Evolutionary conservation across 805 yeast species (phyloP), one percentile per base, ranked within the genome.

Genomic region (Millerozyma acaciae): DNA sequence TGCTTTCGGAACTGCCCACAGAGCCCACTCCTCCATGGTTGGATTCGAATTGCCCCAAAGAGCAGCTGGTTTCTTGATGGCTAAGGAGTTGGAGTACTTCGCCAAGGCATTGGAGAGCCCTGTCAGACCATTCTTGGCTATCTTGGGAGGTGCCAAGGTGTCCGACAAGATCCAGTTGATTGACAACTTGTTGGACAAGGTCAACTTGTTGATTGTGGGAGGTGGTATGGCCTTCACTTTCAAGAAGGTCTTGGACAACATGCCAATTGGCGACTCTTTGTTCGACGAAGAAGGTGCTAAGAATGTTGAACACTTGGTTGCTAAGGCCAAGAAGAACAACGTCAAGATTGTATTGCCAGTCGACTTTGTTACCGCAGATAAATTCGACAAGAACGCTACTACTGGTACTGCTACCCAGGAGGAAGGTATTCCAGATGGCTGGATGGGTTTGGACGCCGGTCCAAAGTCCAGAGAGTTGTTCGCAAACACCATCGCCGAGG

Each of bases 161-260:
- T 84, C 95, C 48, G 98, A 93, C 73, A 93, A 93, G 83, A 93
- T 93, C 61, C 97, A 87, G 75, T 80, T 93, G 70, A 93, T 93
- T 59, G 97, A 93, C 75, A 93, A 89, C 80, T 75, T 80, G 68
- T 78, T 90, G 58, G 93, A 90, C 76, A 93, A 93, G 80, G 97
- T 93, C 57, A 84, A 93, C 70, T 69, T 81, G 45, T 76, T 93
- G 64, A 87, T 93, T 70, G 80, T 93, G 57, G 97, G 98, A 65
- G 98, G 98, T 74, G 98, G 98, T 73, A 93, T 93, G 98, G 93
- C 98, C 43, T 93, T 90, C 84, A 93, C 98, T 55, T 93, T 93
- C 81, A 87, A 85, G 79, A 93, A 93, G 78, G 84, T 90, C 34
- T 60, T 87, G 45, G 84, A 87, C 68, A 74, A 76, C 62, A 78